A percentile compares a stretch with the other conserved stretches of the same genome.
These are phyloP conservation scores for Diplodia mutila DNA, from an alignment of 2,329 filamentous ascomycete species.

Conservation along the genomic window DNA sequence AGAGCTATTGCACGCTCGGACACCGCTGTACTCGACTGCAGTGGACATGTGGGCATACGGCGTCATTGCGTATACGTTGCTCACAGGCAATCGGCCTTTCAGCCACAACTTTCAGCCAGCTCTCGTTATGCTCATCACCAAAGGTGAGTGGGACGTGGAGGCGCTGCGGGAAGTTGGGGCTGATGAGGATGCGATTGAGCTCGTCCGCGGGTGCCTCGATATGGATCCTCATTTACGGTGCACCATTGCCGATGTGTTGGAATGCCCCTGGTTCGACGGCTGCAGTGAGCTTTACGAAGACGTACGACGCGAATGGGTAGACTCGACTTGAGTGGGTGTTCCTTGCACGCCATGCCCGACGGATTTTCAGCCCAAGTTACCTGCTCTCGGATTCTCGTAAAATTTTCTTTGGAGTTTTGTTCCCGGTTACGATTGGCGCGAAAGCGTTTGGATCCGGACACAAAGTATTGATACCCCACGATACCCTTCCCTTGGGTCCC, in stretches of 20 bases:
- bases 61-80: conserved; percentile 63
- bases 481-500: conserved; percentile 11
- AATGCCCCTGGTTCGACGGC: conserved; percentile 57
- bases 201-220: conserved; percentile 64
- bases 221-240: conserved; percentile 60
- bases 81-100: conserved; percentile 66
- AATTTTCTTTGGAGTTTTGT: background rate
- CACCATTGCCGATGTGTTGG: conserved; percentile 60
- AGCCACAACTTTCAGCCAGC: conserved; percentile 62
- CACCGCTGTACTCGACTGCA: conserved; percentile 53
- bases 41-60: conserved; percentile 72
- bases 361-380: background rate
- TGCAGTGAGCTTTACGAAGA: conserved; percentile 32
- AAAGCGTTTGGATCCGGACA: conserved; percentile 12
- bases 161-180: conserved; percentile 52
- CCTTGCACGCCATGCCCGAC: background rate
- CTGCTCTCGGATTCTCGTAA: background rate
- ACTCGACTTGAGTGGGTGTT: conserved; percentile 2
- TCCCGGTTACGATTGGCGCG: background rate
- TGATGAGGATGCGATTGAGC: conserved; percentile 55
- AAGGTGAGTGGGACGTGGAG: conserved; percentile 61
- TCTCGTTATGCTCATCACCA: conserved; percentile 62
- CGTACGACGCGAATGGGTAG: conserved; percentile 10
- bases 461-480: conserved; percentile 24
- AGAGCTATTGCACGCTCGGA: conserved; percentile 47